A percentile compares a stretch with the other conserved stretches of the same genome.
These are phyloP conservation scores for Colletotrichum melonis DNA, from an alignment of 2,329 filamentous ascomycete genomes.

Conservation along the genomic window DNA sequence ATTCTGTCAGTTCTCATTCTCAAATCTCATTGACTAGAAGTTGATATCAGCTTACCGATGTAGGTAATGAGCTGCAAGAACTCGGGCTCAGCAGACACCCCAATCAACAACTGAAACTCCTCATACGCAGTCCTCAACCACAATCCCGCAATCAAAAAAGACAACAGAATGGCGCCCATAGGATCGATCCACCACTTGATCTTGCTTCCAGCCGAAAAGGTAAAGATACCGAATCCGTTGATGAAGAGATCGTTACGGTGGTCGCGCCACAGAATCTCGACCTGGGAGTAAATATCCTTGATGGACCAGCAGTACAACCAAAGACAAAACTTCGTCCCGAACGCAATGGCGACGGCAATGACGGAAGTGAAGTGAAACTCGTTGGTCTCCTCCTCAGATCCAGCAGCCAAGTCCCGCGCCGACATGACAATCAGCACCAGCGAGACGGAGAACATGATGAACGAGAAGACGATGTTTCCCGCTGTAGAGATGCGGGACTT, in stretches of 20 bases:
- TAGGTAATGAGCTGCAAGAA: constrained; percentile 96
- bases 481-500: constrained; percentile 95
- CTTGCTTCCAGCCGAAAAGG: constrained; percentile 90
- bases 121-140: constrained; percentile 89
- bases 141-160: constrained; percentile 78
- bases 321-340: constrained; percentile 82
- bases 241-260: constrained; percentile 98
- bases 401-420: constrained; percentile 71
- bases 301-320: constrained; percentile 95
- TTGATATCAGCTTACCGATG: constrained; percentile 63
- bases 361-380: constrained; percentile 84
- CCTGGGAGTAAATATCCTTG: constrained; percentile 90
- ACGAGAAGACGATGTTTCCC: constrained; percentile 96
- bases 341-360: constrained; percentile 86
- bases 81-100: constrained; percentile 85
- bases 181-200: constrained; percentile 96
- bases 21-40: too few relatives aligned
- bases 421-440: constrained; percentile 94
- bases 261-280: constrained; percentile 94
- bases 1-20: neutral
- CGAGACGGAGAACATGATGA: constrained; percentile 93
- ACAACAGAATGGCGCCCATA: constrained; percentile 87
- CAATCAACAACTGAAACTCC: constrained; percentile 92
- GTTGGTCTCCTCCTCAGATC: constrained; percentile 63
- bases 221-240: constrained; percentile 93